phyloP scores from a whole-genome alignment of 2,329 filamentous ascomycete species.

The Claviceps fusiformis region DNA sequence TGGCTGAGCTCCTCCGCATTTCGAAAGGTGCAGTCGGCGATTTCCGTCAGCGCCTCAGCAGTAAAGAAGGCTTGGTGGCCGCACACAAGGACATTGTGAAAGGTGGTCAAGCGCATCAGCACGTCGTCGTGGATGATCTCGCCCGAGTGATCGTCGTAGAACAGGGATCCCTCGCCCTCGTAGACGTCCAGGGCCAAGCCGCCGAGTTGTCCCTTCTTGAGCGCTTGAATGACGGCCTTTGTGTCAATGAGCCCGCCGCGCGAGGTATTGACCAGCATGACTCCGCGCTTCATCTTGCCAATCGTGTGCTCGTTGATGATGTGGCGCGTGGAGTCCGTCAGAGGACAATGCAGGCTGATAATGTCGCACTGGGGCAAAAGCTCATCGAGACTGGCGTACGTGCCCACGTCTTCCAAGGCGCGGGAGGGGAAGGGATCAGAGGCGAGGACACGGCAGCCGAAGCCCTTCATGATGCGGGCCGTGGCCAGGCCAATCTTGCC shows the following conservation, averaged over 20 bases:
- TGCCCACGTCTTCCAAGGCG: constrained; percentile 35
- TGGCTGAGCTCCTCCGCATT: constrained; percentile 36
- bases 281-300: constrained; percentile 41
- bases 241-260: constrained; percentile 52
- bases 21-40: constrained; percentile 43
- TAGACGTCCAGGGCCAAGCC: constrained; percentile 56
- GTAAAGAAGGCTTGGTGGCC: constrained; percentile 61
- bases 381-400: constrained; percentile 38
- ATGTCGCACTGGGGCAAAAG: constrained; percentile 45
- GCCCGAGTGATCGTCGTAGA: constrained; percentile 51
- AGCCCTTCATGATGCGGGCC: constrained; percentile 48
- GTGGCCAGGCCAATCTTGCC: constrained; percentile 52
- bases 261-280: constrained; percentile 54
- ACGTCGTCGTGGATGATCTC: constrained; percentile 54
- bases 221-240: constrained; percentile 40
- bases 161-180: constrained; percentile 48
- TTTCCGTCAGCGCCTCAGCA: constrained; percentile 49
- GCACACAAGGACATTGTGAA: constrained; percentile 52
- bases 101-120: constrained; percentile 52
- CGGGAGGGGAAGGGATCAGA: constrained; percentile 41
- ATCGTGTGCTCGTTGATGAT: constrained; percentile 44
- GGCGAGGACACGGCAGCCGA: constrained; percentile 49
- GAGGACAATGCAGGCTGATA: constrained; percentile 52
- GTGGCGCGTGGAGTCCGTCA: constrained; percentile 44
- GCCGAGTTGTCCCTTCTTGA: constrained; percentile 47